These are phyloP conservation scores for Protea cynaroides DNA, from an alignment of 164 flowering plant genomes.

Conservation along the genomic window DNA sequence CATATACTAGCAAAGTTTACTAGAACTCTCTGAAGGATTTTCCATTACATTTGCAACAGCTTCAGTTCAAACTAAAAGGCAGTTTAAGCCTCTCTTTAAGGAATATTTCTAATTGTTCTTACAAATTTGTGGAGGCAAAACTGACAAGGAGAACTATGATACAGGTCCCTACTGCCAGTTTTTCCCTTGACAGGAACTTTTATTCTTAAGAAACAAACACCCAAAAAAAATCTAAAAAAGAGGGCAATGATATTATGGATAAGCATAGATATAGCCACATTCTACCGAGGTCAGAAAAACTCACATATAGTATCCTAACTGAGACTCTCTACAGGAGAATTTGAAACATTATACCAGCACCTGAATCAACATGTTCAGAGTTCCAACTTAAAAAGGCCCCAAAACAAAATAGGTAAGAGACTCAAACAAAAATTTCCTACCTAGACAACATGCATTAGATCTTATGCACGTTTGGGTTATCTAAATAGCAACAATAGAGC, in stretches of 20 bases:
- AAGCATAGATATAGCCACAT: not conserved
- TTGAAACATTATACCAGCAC: conserved; percentile 57
- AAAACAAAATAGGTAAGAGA: conserved; percentile 9
- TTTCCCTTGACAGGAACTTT: too few species aligned
- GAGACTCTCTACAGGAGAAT: conserved; percentile 45
- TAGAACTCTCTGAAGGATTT: too few species aligned
- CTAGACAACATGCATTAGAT: not conserved
- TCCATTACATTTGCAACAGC: too few species aligned
- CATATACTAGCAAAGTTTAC: too few species aligned
- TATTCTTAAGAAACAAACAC: too few species aligned
- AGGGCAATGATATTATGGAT: not conserved
- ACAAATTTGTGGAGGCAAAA: too few species aligned
- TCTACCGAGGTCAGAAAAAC: conserved; percentile 38
- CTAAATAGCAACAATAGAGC: conserved; percentile 3
- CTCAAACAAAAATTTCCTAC: not conserved
- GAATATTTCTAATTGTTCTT: too few species aligned
- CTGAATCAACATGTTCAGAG: conserved; percentile 58
- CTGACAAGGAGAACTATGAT: too few species aligned
- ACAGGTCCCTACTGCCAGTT: too few species aligned
- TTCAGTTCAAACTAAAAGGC: too few species aligned
- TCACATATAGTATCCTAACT: conserved; percentile 49
- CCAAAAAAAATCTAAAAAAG: not conserved
- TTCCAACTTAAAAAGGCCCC: conserved; percentile 28
- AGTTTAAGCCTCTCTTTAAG: too few species aligned
- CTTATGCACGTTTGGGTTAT: not conserved